Percentiles rank a stretch among this genome's conserved stretches.
Evolutionary conservation across 371 early-diverging fungal species (phyloP).

Genomic region (Dinochytrium kinnereticum): DNA sequence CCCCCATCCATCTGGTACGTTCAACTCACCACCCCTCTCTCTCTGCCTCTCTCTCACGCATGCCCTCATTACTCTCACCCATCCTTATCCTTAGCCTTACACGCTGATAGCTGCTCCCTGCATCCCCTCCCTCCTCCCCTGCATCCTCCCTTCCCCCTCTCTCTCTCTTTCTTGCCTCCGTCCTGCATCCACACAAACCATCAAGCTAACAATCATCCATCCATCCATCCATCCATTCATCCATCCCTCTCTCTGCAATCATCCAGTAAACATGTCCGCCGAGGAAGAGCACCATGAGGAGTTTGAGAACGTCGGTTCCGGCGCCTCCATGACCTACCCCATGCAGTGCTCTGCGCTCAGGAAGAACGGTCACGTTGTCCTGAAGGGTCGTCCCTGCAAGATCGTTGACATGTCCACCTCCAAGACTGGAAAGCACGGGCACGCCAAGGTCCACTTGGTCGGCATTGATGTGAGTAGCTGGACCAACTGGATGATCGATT

Average conservation of each 20-base stretch:
- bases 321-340: conserved; percentile 94
- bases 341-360: conserved; percentile 98
- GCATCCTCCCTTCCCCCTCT: no score
- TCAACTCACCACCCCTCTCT: no score
- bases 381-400: conserved; percentile 99
- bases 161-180: no score
- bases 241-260: neutral
- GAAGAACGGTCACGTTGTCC: conserved; percentile 97
- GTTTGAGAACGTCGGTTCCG: conserved; percentile 57
- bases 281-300: conserved; percentile 54
- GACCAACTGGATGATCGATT: no score
- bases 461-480: conserved; percentile 73
- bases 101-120: no score
- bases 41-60: no score
- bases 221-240: no score
- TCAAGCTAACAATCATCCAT: no score
- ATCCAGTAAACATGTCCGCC: conserved; percentile 28
- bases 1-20: no score
- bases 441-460: conserved; percentile 98
- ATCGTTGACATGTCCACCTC: conserved; percentile 84
- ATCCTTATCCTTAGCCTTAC: no score
- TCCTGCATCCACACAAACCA: neutral
- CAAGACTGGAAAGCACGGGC: conserved; percentile 96
- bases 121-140: no score
- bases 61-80: no score